Percentiles rank a stretch among this genome's conserved stretches.
Evolutionary conservation across 2,329 filamentous ascomycete species (phyloP).

Genomic region (Fusarium virguliforme): DNA sequence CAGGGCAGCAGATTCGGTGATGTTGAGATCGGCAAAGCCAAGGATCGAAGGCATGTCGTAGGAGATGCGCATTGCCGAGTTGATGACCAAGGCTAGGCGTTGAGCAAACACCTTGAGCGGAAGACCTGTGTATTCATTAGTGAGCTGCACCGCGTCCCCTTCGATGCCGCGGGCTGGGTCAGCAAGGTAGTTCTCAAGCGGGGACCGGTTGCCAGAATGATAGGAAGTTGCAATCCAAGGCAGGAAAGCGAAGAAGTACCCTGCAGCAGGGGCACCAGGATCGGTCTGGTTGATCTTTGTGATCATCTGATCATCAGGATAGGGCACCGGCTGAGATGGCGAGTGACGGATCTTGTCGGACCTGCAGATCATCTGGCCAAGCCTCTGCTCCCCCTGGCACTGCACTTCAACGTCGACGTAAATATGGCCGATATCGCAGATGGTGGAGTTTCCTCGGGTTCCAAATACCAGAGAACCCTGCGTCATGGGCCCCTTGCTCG

Average conservation of each 20-base stretch:
- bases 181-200: not conserved
- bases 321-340: not conserved
- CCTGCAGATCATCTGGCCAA: not conserved
- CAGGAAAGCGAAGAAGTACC: not conserved
- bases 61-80: not conserved
- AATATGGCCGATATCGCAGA: not conserved
- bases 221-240: not conserved
- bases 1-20: not conserved
- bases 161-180: not conserved
- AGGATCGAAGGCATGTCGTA: not conserved
- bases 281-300: not conserved
- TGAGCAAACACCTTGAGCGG: not conserved
- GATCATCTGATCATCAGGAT: not conserved
- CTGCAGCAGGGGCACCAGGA: not conserved
- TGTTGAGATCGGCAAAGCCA: not conserved
- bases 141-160: not conserved
- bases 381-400: not conserved
- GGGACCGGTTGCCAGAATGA: not conserved
- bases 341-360: not conserved
- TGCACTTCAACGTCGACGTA: not conserved
- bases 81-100: not conserved
- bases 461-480: not conserved
- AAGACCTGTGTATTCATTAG: not conserved
- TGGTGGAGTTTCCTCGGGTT: not conserved
- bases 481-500: not conserved